Conservation (phyloP, 2,329 filamentous ascomycete species). For the Periconia sp. region DNA sequence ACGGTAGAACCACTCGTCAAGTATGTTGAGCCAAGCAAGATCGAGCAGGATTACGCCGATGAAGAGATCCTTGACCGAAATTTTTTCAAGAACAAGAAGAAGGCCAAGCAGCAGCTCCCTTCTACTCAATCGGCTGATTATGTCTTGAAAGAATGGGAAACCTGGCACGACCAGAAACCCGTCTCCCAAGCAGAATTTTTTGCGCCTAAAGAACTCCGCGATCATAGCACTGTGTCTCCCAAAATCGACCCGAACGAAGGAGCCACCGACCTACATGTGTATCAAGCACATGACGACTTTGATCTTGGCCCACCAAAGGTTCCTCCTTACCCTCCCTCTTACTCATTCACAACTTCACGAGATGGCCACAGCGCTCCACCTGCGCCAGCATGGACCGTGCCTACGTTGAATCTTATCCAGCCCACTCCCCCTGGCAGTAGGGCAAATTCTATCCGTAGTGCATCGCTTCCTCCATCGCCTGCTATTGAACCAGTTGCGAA, state of each 20-base stretch:
- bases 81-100: slow-evolving; percentile 45
- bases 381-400: slow-evolving; percentile 49
- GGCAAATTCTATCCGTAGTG: slow-evolving; percentile 41
- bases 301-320: slow-evolving; percentile 23
- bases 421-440: slow-evolving; percentile 60
- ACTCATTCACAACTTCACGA: slow-evolving; percentile 44
- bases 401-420: slow-evolving; percentile 57
- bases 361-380: slow-evolving; percentile 37
- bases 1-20: slow-evolving; percentile 16
- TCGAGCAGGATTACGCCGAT: slow-evolving; percentile 41
- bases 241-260: slow-evolving; percentile 47
- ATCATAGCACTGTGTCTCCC: slow-evolving; percentile 41
- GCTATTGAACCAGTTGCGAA: slow-evolving; percentile 30
- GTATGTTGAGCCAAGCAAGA: slow-evolving; percentile 33
- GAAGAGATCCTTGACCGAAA: slow-evolving; percentile 51
- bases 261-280: slow-evolving; percentile 47
- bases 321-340: slow-evolving; percentile 42
- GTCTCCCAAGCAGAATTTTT: slow-evolving; percentile 52
- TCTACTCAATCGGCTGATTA: slow-evolving; percentile 39
- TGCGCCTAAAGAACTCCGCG: slow-evolving; percentile 46
- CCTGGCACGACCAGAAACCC: slow-evolving; percentile 43
- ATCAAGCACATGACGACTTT: slow-evolving; percentile 44
- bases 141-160: slow-evolving; percentile 47
- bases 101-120: slow-evolving; percentile 10
- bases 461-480: slow-evolving; percentile 39